These are phyloP conservation scores for Sclerotinia borealis DNA, from an alignment of 2,329 filamentous ascomycete species.

Conservation along the genomic window DNA sequence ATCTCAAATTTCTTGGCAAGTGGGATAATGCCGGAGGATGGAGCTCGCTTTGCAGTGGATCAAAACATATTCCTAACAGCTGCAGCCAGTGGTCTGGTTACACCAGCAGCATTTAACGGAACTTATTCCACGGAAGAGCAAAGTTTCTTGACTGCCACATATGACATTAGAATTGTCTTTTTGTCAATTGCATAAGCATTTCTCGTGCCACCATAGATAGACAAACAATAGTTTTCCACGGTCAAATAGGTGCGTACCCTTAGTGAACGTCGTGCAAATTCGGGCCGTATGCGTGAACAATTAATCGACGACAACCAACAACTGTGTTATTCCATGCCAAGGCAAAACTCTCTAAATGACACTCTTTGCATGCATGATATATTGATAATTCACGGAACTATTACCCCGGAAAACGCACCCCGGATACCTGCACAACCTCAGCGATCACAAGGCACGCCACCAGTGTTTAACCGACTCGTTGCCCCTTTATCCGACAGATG, in stretches of 20 bases:
- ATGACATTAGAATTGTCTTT: not conserved
- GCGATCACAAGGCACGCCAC: slow-evolving; percentile 1
- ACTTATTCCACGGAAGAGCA: not conserved
- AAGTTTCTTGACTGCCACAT: not conserved
- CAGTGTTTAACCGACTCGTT: not conserved
- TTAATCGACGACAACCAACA: not conserved
- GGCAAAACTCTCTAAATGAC: not conserved
- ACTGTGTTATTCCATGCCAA: not conserved
- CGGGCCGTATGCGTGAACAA: not conserved
- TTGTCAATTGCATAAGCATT: not conserved
- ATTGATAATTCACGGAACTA: not conserved
- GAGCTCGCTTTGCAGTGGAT: not conserved
- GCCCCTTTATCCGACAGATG: not conserved
- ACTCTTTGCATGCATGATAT: not conserved
- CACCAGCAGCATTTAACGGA: not conserved
- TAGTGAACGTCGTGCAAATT: not conserved
- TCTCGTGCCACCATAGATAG: not conserved
- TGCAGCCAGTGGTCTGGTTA: not conserved
- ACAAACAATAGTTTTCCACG: not conserved
- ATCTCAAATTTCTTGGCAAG: not conserved
- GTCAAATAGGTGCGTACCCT: not conserved
- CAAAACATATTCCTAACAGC: not conserved
- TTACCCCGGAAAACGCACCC: slow-evolving; percentile 1
- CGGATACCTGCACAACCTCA: not conserved
- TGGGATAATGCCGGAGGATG: not conserved